These are phyloP conservation scores for Toxicodendron radicans DNA, from an alignment of 345 rosid genomes.

Conservation along the genomic window DNA sequence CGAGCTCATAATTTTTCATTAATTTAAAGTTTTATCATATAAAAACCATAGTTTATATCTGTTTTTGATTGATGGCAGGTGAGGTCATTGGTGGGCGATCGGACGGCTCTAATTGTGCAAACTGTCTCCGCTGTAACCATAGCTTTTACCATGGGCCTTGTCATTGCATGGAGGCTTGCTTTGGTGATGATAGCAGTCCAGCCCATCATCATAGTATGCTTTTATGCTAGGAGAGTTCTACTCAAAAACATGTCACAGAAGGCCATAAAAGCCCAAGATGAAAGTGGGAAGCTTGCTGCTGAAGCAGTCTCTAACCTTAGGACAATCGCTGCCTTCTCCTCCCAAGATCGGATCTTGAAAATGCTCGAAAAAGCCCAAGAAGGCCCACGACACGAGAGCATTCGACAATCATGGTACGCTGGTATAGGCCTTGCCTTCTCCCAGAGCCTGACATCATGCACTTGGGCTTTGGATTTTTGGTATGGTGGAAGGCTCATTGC, in stretches of 20 bases:
- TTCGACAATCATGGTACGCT: constrained; percentile 60
- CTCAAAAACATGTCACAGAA: constrained; percentile 45
- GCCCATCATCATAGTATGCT: constrained; percentile 48
- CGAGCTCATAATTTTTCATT: too few species aligned
- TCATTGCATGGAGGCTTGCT: constrained; percentile 70
- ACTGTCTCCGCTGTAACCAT: constrained; percentile 53
- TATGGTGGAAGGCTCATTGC: constrained; percentile 61
- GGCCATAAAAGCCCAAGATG: constrained; percentile 61
- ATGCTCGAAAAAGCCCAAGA: constrained; percentile 57
- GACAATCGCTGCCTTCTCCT: constrained; percentile 66
- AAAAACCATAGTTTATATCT: too few species aligned
- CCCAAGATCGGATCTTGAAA: constrained; percentile 59
- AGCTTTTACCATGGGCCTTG: constrained; percentile 66
- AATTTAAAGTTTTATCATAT: too few species aligned
- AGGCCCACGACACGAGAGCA: constrained; percentile 49
- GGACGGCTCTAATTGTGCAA: constrained; percentile 55
- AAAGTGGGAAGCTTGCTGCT: constrained; percentile 61
- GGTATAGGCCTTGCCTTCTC: constrained; percentile 58
- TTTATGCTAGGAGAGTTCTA: constrained; percentile 42
- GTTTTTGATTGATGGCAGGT: constrained; percentile 33
- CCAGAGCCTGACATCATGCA: constrained; percentile 41
- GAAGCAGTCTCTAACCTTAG: constrained; percentile 66
- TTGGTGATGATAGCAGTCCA: constrained; percentile 63
- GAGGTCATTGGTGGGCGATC: constrained; percentile 68
- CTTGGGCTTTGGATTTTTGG: constrained; percentile 65